Evolutionary conservation across 768 basidiomycete genomes (phyloP), one percentile per base, ranked within the genome.

Genomic region (Leccinum disarticulatum): DNA sequence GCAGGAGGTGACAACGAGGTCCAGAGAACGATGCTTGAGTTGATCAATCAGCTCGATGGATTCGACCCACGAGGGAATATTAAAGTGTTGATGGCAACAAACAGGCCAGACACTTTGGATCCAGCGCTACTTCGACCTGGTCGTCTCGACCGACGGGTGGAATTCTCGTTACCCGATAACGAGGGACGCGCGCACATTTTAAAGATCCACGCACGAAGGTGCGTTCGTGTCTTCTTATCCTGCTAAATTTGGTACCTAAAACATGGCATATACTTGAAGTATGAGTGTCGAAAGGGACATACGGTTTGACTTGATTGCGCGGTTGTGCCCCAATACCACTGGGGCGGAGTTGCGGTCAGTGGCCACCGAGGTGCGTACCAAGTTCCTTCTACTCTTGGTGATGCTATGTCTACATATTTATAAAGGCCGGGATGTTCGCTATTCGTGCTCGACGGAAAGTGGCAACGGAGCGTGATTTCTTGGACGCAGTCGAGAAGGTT

Each of bases 41-140:
- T 98, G 68, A 98, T 99, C 70, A 98, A 98, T 73, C 97, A 99
- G 75, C 78, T 99, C 73, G 95, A 99, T 68, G 97, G 97, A 33
- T 99, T 99, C 76, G 97, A 98, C 75, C 90, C 96, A 7, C 79
- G 97, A 78, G 97, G 97, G n/a, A 98, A 98, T 71, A 98, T 99
- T 77, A 99, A 99, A 75, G 96, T 99, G 22, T 81, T 99, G 59
- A 99, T 99, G 97, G 97, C 97, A 31, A 98, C 97, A 7, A 98
- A 99, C 79, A 96, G 96, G 75, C 97, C 97, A 19, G 97, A 99
- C 74, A 98, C 97, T 1, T 84, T 99, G 50, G 97, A 99, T 75
- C 97, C 97, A 60, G 97, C 97, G 6, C 80, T 99, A 36, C 80
- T 99, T 54, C 89, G 97, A 56, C 97, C 97, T 15, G 97, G 97